Evolutionary conservation across 345 rosid species (phyloP).

Genomic region (Eucalyptus grandis): DNA sequence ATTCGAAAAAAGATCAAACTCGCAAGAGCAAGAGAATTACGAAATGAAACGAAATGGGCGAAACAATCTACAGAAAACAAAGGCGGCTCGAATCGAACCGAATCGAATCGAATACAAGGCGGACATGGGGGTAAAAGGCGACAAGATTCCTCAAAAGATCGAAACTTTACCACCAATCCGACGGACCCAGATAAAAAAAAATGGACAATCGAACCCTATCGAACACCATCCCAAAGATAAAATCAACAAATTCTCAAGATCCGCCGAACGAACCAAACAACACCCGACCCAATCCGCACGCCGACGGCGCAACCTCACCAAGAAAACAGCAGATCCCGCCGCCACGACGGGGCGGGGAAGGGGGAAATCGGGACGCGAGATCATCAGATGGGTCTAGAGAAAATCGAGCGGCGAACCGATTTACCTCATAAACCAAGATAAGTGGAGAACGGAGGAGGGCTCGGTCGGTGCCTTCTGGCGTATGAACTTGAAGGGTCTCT

Average conservation of each 20-base stretch:
- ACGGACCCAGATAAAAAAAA: neutral
- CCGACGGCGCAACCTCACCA: neutral
- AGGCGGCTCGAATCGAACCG: neutral
- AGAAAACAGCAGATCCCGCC: neutral
- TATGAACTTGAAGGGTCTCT: neutral
- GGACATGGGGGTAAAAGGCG: neutral
- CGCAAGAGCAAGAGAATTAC: neutral
- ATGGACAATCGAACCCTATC: neutral
- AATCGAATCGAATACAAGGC: neutral
- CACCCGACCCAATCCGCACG: neutral
- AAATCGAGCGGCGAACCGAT: too few relatives aligned
- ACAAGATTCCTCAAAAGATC: neutral
- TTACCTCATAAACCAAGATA: constrained; percentile 8
- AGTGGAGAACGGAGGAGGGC: neutral
- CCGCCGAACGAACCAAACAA: neutral
- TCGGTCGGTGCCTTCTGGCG: neutral
- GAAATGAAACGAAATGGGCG: neutral
- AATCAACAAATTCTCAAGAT: neutral
- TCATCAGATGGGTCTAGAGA: neutral
- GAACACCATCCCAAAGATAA: neutral
- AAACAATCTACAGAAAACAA: neutral
- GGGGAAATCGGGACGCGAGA: neutral
- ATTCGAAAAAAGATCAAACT: neutral
- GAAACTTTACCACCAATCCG: neutral
- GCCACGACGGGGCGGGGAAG: accelerated